Evolutionary conservation across 192 early-diverging fungal genomes (phyloP), one percentile per base, ranked within the genome.

Genomic region (Umbelopsis ramanniana): DNA sequence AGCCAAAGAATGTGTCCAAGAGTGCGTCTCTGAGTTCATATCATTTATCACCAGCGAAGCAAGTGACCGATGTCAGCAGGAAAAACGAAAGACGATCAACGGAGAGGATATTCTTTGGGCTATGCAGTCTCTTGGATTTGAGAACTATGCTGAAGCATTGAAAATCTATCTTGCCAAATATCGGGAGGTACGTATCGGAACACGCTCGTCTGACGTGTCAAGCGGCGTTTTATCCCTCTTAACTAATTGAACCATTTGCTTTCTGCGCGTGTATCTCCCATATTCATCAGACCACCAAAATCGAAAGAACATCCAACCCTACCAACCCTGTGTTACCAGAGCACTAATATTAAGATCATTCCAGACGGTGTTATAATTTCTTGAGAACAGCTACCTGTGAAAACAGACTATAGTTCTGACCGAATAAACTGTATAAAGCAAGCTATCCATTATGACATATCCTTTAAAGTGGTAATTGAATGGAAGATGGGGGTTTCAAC

Each of bases 21-120:
- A 99, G 76, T 99, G 97, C 77, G 97, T 98, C 8, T 95, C 93
- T 21, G 97, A 99, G 83, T 99, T 99, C 77, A 98, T 99, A 78
- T 91, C 93, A 23, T 99, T 99, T 73, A 92, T 99, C 50, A 98
- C 97, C 21, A 96, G 94, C 74, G 97, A 99, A 91, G 97, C 97
- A 11, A 93, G 91, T 76, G 97, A 99, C 73, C 90, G 95, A 52
- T 98, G 97, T 76, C 87, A 90, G 69, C 84, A 92, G 66, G 97
- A 99, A 79, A 97, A 97, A 84, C 86, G 97, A 70, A 99, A 99
- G 78, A 98, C 97, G 3, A 95, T 99, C 77, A 98, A 94, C 74
- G 97, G 97, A 22, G 97, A 99, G 73, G 97, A 99, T 79, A 96
- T 99, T 52, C 79, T 99, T 46, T 97, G 95, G 95, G 97, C 97